Conservation (phyloP, 2,329 filamentous ascomycete genomes). For the Graphilbum sp. region DNA sequence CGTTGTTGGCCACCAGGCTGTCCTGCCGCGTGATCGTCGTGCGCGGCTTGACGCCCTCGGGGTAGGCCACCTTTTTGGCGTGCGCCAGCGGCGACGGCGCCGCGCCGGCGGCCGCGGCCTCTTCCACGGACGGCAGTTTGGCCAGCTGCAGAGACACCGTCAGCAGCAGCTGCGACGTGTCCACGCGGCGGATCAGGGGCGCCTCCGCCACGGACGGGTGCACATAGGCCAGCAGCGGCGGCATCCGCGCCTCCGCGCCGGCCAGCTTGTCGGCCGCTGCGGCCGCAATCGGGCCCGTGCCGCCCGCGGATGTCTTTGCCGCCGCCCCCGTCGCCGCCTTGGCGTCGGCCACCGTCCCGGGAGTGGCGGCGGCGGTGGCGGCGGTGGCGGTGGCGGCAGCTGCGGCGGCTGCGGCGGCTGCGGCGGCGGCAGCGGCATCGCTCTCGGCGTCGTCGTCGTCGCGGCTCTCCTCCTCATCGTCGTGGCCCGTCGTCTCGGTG, state of each 20-base stretch:
- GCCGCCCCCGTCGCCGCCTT: too few species aligned
- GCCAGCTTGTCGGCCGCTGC: constrained; percentile 3
- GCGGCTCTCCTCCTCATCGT: background rate
- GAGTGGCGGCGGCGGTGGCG: constrained; percentile 3
- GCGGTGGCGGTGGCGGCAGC: constrained; percentile 7
- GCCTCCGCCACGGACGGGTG: constrained; percentile 41
- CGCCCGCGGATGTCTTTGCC: too few species aligned
- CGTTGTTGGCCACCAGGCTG: constrained; percentile 73
- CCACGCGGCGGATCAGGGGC: constrained; percentile 70
- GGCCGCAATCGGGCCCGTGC: constrained; percentile 9
- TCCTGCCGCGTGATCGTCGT: constrained; percentile 73
- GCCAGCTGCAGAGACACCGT: constrained; percentile 73
- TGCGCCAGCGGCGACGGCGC: constrained; percentile 61
- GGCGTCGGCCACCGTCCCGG: too few species aligned
- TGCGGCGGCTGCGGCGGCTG: background rate
- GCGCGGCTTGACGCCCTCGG: constrained; percentile 61
- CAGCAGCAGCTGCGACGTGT: constrained; percentile 69
- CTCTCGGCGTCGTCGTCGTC: background rate
- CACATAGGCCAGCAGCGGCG: constrained; percentile 67
- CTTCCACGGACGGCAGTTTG: constrained; percentile 59
- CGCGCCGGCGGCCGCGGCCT: constrained; percentile 52
- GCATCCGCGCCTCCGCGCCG: constrained; percentile 25
- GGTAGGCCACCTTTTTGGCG: constrained; percentile 63
- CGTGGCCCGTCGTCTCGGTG: constrained; percentile 1
- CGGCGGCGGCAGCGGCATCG: background rate